Evolutionary conservation across 768 basidiomycete species (phyloP), one percentile per base, ranked within the genome.

Genomic region (Podaxis sp.): DNA sequence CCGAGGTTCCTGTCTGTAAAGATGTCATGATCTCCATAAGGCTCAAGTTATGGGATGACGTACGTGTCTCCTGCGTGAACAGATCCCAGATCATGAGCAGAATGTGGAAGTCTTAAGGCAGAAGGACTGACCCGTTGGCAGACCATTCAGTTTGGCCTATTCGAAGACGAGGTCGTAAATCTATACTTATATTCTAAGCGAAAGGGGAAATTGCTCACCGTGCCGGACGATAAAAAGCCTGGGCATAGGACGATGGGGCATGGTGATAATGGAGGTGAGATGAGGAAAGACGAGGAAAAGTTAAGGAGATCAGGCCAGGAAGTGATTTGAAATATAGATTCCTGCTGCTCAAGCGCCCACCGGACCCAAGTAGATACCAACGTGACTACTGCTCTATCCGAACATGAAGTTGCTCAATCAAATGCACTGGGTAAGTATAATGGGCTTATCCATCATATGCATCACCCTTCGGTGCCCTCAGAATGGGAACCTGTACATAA

Each of bases 111-210:
- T 52, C 60, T 38, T 8, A 22, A 39, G 26, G 19, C 59, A 22
- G 30, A 30, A 19, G 4, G 22, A 74, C 84, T 73, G 61, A 88
- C 86, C 94, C 95, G 68, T 90, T 95, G 49, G 89, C 69, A 17
- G 92, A 93, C 95, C 95, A 98, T 73, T 96, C 95, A 1, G 96
- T 98, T 79, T 97, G 91, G 36, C 94, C 92, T 93, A 58, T 13
- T 59, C 46, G 39, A 38, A 44, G 9, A 53, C 57, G 52, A 28
- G 54, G 48, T 13, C 28, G 39, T 22, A 54, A 55, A 22, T 46
- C 52, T 44, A 33, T 28, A 46, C 39, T 26, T 19, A 24, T 4
- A 48, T 59, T 36, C 63, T 6, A 61, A 40, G 11, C 61, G 46
- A 19, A 8, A 9, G 19, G 8, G 22, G 7, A 36, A 26, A 49